Conservation (phyloP, 2,329 filamentous ascomycete species). For the Trichoderma asperellum region DNA sequence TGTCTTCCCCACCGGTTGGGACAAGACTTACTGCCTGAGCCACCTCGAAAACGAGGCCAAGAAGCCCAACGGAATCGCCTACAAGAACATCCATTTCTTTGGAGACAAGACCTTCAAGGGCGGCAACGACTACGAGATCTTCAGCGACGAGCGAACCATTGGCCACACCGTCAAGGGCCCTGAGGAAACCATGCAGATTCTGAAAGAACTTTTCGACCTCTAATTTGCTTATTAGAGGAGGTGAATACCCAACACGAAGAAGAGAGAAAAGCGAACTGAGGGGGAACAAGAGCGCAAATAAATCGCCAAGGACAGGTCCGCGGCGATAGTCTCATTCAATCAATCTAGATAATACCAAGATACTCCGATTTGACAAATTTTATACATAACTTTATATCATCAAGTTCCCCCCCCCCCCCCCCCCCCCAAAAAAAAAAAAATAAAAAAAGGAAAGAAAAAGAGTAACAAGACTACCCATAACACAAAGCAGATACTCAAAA, state of each 20-base stretch:
- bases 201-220: constrained; percentile 80
- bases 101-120: constrained; percentile 92
- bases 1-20: constrained; percentile 95
- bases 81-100: constrained; percentile 94
- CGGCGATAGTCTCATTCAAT: neutral
- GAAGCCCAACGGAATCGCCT: constrained; percentile 71
- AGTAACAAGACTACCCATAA: neutral
- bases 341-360: constrained; percentile 21
- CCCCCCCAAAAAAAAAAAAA: too few species aligned
- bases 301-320: neutral
- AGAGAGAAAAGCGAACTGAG: neutral
- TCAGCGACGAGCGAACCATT: constrained; percentile 75
- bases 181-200: constrained; percentile 76
- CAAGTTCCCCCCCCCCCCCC: too few species aligned
- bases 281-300: neutral
- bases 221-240: constrained; percentile 39
- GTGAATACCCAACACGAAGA: neutral
- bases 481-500: too few species aligned
- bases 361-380: neutral
- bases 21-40: constrained; percentile 95
- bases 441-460: neutral
- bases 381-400: neutral
- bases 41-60: constrained; percentile 82
- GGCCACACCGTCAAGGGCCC: constrained; percentile 84
- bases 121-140: constrained; percentile 97